Evolutionary conservation across 306 rosid species (phyloP).

Genomic region (Quercus variabilis): DNA sequence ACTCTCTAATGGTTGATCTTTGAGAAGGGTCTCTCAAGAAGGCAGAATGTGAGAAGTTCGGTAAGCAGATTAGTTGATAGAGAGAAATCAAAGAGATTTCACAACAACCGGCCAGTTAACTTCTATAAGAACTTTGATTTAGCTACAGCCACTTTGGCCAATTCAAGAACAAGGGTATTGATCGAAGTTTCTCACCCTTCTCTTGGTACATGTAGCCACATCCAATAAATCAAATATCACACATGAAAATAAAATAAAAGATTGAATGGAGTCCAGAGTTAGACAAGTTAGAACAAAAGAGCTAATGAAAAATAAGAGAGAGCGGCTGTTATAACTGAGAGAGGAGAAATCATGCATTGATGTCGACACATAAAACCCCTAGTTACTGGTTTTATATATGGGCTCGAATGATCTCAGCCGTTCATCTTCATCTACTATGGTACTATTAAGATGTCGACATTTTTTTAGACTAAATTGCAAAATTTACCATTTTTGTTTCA

Average conservation of each 20-base stretch:
- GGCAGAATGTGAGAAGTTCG: constrained; percentile 71
- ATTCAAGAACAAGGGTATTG: constrained; percentile 63
- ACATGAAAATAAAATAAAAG: too few relatives aligned
- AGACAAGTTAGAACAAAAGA: not conserved
- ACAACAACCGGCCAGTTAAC: constrained; percentile 84
- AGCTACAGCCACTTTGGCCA: constrained; percentile 92
- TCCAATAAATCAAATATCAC: not conserved
- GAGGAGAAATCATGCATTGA: not conserved
- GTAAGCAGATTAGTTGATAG: constrained; percentile 87
- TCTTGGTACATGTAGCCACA: constrained; percentile 80
- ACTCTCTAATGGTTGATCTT: constrained; percentile 25
- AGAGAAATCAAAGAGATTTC: constrained; percentile 27
- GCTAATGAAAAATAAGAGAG: not conserved
- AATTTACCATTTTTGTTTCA: too few relatives aligned
- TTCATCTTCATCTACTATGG: not conserved
- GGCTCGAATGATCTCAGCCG: not conserved
- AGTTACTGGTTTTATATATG: not conserved
- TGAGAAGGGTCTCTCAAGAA: constrained; percentile 57
- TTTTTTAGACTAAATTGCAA: too few relatives aligned
- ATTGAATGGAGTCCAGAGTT: too few relatives aligned
- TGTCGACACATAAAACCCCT: not conserved
- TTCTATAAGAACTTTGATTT: constrained; percentile 33
- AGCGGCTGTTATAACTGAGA: too few relatives aligned
- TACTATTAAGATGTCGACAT: too few relatives aligned
- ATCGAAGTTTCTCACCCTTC: constrained; percentile 34